Evolutionary conservation across 495 filamentous ascomycete species (phyloP).

Genomic region (Aspergillus incahuasiensis): DNA sequence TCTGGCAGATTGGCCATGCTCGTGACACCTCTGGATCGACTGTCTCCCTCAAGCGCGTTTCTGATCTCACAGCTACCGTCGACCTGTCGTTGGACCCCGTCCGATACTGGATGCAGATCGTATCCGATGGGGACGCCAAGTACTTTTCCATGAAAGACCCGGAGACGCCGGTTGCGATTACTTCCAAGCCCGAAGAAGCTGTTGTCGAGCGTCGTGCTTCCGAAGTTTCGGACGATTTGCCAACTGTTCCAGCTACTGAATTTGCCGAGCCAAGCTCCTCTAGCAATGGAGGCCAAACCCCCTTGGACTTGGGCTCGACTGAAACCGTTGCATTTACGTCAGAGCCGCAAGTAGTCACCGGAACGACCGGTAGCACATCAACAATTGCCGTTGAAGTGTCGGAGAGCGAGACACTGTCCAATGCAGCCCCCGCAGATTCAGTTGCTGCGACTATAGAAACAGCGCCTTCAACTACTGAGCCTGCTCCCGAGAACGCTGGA

Average conservation of each 20-base stretch:
- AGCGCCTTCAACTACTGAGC: not conserved
- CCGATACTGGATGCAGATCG: slow-evolving; percentile 43
- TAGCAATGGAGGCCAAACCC: slow-evolving; percentile 6
- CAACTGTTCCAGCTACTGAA: slow-evolving; percentile 21
- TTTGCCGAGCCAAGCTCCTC: slow-evolving; percentile 33
- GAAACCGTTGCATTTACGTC: not conserved
- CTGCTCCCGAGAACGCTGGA: not conserved
- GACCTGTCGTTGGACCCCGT: slow-evolving; percentile 25
- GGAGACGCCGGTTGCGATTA: slow-evolving; percentile 16
- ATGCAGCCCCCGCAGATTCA: not conserved
- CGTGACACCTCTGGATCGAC: slow-evolving; percentile 33
- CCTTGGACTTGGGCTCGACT: not conserved
- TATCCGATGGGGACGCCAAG: slow-evolving; percentile 42
- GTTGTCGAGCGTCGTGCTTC: slow-evolving; percentile 25
- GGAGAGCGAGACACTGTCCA: not conserved
- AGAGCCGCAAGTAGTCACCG: not conserved
- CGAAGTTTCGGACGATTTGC: slow-evolving; percentile 20
- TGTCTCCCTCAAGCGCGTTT: slow-evolving; percentile 33
- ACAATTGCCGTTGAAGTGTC: not conserved
- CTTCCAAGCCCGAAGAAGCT: slow-evolving; percentile 36
- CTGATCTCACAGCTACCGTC: slow-evolving; percentile 31
- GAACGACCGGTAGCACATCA: not conserved
- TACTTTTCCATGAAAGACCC: slow-evolving; percentile 43
- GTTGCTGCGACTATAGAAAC: not conserved
- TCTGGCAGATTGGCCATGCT: slow-evolving; percentile 43